Conservation (phyloP, 352 stramenopile species). For the Pythium inflatum region DNA sequence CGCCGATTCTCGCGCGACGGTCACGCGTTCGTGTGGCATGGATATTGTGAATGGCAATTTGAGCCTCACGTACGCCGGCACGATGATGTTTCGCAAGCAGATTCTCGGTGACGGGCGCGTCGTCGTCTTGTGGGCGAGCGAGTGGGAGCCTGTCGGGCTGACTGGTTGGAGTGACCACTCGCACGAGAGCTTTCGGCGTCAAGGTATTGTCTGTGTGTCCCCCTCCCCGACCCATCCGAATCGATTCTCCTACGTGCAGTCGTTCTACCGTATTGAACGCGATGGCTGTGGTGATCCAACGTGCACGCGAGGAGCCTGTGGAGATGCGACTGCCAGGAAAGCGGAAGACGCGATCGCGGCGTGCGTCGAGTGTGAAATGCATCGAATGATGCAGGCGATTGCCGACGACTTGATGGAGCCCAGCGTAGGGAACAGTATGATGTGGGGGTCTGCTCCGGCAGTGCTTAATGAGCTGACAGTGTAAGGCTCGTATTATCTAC, state of each 20-base stretch:
- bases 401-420: constrained; percentile 6
- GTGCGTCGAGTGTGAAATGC: constrained; percentile 13
- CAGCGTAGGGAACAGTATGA: no score
- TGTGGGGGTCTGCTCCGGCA: no score
- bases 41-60: constrained; percentile 9
- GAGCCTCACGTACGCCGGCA: neutral
- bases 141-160: constrained; percentile 1
- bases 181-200: constrained; percentile 17
- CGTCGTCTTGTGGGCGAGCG: constrained; percentile 15
- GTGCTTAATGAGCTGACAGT: no score
- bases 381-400: constrained; percentile 6
- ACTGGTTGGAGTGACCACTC: neutral
- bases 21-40: constrained; percentile 8
- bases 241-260: neutral
- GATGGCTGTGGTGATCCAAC: constrained; percentile 3
- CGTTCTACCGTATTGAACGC: constrained; percentile 21
- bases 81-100: constrained; percentile 11
- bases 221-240: neutral
- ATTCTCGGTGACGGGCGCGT: neutral
- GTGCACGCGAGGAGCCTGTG: constrained; percentile 2
- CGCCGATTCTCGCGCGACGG: neutral
- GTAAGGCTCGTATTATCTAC: no score
- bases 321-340: constrained; percentile 3
- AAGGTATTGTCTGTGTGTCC: constrained; percentile 13
- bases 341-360: neutral